Conservation (phyloP, 257 asterid species). For the Dorcoceras hygrometricum region DNA sequence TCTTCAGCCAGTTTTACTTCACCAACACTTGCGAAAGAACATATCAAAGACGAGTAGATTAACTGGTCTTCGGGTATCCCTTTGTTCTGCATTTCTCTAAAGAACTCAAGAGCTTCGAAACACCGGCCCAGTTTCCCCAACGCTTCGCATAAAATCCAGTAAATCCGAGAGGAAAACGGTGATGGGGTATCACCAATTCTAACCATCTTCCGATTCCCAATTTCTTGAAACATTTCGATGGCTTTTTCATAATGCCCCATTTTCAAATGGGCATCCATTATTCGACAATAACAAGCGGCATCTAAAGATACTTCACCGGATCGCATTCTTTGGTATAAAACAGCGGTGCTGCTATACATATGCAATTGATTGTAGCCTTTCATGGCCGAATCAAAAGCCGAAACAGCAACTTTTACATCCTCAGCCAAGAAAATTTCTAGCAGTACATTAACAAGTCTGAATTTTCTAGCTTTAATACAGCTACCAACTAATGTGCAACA, state of each 20-base stretch:
- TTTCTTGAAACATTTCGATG: constrained; percentile 44
- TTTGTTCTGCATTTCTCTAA: constrained; percentile 55
- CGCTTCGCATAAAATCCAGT: constrained; percentile 56
- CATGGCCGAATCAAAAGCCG: constrained; percentile 74
- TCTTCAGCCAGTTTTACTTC: constrained; percentile 63
- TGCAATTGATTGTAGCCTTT: constrained; percentile 80
- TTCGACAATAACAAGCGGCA: constrained; percentile 46
- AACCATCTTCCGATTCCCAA: constrained; percentile 26
- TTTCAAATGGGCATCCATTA: constrained; percentile 71
- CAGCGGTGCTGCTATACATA: constrained; percentile 64
- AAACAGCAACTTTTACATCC: constrained; percentile 42
- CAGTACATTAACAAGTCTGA: constrained; percentile 51
- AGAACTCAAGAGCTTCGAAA: constrained; percentile 56
- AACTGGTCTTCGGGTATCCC: constrained; percentile 48
- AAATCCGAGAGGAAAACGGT: constrained; percentile 32
- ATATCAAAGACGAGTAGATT: constrained; percentile 62
- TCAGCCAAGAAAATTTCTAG: constrained; percentile 40
- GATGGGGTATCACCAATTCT: constrained; percentile 10
- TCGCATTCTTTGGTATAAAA: constrained; percentile 46
- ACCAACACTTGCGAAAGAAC: constrained; percentile 44
- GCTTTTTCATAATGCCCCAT: constrained; percentile 38
- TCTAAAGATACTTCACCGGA: constrained; percentile 39
- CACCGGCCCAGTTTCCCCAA: constrained; percentile 56
- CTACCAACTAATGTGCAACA: constrained; percentile 52
- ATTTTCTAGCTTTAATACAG: constrained; percentile 68